A percentile compares a stretch with the other conserved stretches of the same genome.
phyloP scores from a whole-genome alignment of 1,284 basidiomycete species.

The Sanguinoderma infundibulare region DNA sequence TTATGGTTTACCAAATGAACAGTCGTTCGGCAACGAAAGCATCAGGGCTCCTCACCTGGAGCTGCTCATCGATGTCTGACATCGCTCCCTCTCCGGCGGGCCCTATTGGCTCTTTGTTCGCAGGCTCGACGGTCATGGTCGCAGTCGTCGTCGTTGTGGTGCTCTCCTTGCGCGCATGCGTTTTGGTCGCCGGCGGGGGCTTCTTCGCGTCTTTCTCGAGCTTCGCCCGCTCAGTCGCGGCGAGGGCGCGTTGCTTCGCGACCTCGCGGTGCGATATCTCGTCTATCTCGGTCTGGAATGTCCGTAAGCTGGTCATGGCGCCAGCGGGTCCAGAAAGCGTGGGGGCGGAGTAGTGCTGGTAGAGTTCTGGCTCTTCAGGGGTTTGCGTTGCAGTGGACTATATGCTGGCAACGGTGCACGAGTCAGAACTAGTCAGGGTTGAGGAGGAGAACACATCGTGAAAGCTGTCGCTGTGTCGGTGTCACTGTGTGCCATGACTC shows the following conservation, averaged over 20 bases:
- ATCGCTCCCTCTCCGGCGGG: constrained; percentile 31
- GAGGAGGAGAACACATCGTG: not conserved
- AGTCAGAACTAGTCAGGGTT: constrained; percentile 28
- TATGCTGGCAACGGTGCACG: constrained; percentile 14
- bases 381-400: constrained; percentile 8
- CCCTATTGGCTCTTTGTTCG: constrained; percentile 20
- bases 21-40: not conserved
- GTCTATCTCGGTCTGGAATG: constrained; percentile 78
- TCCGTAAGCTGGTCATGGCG: constrained; percentile 65
- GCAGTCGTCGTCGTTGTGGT: not conserved
- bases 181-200: constrained; percentile 21
- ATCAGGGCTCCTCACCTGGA: constrained; percentile 51
- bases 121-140: constrained; percentile 9
- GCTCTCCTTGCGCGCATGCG: constrained; percentile 23
- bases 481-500: constrained; percentile 25
- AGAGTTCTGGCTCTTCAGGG: not conserved
- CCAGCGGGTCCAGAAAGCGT: constrained; percentile 29
- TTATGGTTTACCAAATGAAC: constrained; percentile 9
- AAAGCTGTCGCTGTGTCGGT: constrained; percentile 4
- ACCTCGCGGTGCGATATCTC: constrained; percentile 69
- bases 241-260: constrained; percentile 57
- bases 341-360: constrained; percentile 3
- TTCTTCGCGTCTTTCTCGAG: constrained; percentile 44
- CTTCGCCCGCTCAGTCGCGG: constrained; percentile 35
- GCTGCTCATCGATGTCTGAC: constrained; percentile 57